Conservation (phyloP, 208 protist genomes). For the Cochliopodium minus region DNA sequence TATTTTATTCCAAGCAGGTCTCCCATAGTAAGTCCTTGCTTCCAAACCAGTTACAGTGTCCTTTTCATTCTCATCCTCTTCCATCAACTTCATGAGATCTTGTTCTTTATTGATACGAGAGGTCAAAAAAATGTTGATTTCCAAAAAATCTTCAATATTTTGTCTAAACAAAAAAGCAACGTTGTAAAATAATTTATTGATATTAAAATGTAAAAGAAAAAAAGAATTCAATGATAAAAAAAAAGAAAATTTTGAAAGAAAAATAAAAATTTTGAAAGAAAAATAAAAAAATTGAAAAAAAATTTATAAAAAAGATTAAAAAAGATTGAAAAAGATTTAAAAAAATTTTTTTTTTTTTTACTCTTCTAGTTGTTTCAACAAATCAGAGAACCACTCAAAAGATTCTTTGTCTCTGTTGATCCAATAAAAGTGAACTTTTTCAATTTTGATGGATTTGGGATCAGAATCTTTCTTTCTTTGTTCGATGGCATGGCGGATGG, state of each 20-base stretch:
- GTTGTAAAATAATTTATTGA: too few relatives aligned
- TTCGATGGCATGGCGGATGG: conserved; percentile 5
- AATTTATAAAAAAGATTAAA: neutral
- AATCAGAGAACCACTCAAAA: neutral
- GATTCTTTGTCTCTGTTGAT: conserved; percentile 3
- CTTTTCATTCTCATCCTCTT: neutral
- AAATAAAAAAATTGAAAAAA: neutral
- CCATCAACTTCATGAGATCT: neutral
- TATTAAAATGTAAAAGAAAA: neutral
- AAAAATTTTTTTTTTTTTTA: too few relatives aligned
- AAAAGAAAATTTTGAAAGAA: neutral
- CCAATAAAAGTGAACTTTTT: conserved; percentile 1
- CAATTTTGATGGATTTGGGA: neutral
- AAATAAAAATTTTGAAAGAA: neutral
- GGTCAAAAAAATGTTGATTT: too few relatives aligned
- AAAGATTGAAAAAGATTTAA: neutral
- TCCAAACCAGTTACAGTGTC: too few relatives aligned
- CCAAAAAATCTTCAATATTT: too few relatives aligned
- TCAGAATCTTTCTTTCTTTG: neutral
- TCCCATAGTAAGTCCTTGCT: neutral
- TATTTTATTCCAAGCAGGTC: neutral
- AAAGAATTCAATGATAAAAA: neutral
- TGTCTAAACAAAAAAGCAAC: too few relatives aligned
- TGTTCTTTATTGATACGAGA: too few relatives aligned
- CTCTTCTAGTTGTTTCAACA: neutral